Evolutionary conservation across 2,329 filamentous ascomycete genomes (phyloP), one percentile per base, ranked within the genome.

Genomic region (Aspergillus neotritici): DNA sequence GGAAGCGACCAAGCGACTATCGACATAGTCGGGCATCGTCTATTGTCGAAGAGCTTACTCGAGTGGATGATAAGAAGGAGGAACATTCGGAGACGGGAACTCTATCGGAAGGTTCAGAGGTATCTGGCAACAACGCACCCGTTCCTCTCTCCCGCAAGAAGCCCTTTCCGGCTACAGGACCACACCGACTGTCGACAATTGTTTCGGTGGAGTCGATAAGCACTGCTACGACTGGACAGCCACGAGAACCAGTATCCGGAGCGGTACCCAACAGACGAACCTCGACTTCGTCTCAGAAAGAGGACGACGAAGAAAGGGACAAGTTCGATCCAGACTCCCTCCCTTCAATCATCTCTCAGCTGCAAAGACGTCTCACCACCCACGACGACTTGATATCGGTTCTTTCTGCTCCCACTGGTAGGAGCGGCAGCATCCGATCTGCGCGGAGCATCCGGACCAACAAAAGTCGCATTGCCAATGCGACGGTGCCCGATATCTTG

Each of bases 361-460:
- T 87, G 29, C 87, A 85, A 63, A 79, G 87, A 50, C 81, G 86
- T 47, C 76, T 95, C 31, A 95, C 90, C 4, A 94, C 87, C 46
- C 90, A 97, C 66, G 89, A 89, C 12, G 93, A 98, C 64, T 75
- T 98, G 16, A 87, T 98, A 31, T 97, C 93, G 0, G 88, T 95
- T 3, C 73, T 98, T 7, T 97, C 90, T 17, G 69, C 78, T 29
- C 76, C 79, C 11, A 69, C 65, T 39, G 76, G 76, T 37, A 76
- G 83, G 45, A 78, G 77, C 46, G 81, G 76, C 58, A 89, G 84
- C 60, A 80, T 87, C 48, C 79, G 83, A 45, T 90, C 88, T 16
- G 80, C 84, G 21, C 80, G 86, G 34, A 94, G 87, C 63, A 78
- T 93, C 43, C 82, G 88, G 44, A 85, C 84, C 21, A 82, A 82